A percentile compares a stretch with the other conserved stretches of the same genome.
These are phyloP conservation scores for Pseudoturritis turrita DNA, from an alignment of 345 rosid species.

Conservation along the genomic window DNA sequence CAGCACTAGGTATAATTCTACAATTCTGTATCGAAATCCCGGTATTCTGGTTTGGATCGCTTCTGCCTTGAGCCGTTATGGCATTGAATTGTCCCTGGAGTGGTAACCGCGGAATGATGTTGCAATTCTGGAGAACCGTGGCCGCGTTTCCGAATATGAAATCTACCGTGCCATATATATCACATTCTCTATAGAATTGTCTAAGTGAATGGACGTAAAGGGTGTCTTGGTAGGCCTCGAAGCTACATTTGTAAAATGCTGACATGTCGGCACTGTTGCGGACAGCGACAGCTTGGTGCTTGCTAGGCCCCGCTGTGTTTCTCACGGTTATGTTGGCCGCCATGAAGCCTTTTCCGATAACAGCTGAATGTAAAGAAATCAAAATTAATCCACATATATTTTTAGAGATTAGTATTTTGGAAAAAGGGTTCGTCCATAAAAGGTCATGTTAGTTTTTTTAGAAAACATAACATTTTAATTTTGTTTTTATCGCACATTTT, in stretches of 20 bases:
- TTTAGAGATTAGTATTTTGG: not conserved
- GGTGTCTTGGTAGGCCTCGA: constrained; percentile 59
- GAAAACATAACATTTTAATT: no score
- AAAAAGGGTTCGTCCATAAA: not conserved
- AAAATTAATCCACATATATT: not conserved
- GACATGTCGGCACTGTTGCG: constrained; percentile 52
- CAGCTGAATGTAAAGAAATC: constrained; percentile 21
- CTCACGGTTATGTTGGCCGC: constrained; percentile 47
- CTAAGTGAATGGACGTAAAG: constrained; percentile 48
- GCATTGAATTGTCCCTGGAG: constrained; percentile 35
- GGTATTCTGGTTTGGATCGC: constrained; percentile 48
- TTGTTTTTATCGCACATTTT: no score
- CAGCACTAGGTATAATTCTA: constrained; percentile 32
- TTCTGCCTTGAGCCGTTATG: constrained; percentile 52
- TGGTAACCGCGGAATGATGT: constrained; percentile 25
- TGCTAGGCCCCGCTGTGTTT: constrained; percentile 53
- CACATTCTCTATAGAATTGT: constrained; percentile 51
- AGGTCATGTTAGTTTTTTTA: not conserved
- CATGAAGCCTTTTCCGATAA: constrained; percentile 41
- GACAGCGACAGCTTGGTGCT: constrained; percentile 55
- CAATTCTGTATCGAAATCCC: constrained; percentile 46
- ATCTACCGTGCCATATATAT: constrained; percentile 54
- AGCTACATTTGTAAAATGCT: constrained; percentile 44
- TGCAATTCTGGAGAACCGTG: constrained; percentile 27
- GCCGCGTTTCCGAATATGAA: constrained; percentile 45